Percentiles rank a stretch among this genome's conserved stretches.
phyloP scores from a whole-genome alignment of 371 early-diverging fungal genomes.

The Mortierella sp. region DNA sequence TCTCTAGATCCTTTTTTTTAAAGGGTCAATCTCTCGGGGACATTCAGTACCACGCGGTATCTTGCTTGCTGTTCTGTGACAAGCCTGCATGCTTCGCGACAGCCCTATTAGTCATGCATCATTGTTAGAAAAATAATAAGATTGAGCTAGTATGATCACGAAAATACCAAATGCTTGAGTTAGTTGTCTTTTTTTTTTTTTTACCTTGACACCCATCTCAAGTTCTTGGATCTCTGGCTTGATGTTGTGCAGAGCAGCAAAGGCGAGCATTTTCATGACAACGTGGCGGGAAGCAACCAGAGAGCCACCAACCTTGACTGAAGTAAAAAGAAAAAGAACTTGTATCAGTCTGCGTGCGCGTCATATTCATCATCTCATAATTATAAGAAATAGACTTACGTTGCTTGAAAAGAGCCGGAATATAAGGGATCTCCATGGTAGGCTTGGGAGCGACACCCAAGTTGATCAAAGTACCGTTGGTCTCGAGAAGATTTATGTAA shows the following conservation, averaged over 20 bases:
- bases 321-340: not conserved
- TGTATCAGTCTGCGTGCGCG: too few species aligned
- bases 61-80: conserved; percentile 34
- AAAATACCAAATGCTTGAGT: too few species aligned
- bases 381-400: conserved; percentile 10
- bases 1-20: conserved; percentile 6
- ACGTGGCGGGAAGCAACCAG: conserved; percentile 61
- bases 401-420: conserved; percentile 56
- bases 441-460: conserved; percentile 65
- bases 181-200: not conserved
- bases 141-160: not conserved
- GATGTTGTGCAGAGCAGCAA: conserved; percentile 66
- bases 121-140: not conserved
- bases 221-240: conserved; percentile 63
- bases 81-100: conserved; percentile 41
- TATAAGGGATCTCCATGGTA: conserved; percentile 39
- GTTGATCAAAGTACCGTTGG: conserved; percentile 64
- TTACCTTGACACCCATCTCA: conserved; percentile 43
- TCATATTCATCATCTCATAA: not conserved
- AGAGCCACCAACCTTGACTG: conserved; percentile 58
- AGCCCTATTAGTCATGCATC: conserved; percentile 20
- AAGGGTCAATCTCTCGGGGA: conserved; percentile 22
- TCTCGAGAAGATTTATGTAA: conserved; percentile 54
- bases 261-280: conserved; percentile 61
- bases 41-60: conserved; percentile 42